Evolutionary conservation across 768 basidiomycete genomes (phyloP), one percentile per base, ranked within the genome.

Genomic region (Collybiopsis confluens): DNA sequence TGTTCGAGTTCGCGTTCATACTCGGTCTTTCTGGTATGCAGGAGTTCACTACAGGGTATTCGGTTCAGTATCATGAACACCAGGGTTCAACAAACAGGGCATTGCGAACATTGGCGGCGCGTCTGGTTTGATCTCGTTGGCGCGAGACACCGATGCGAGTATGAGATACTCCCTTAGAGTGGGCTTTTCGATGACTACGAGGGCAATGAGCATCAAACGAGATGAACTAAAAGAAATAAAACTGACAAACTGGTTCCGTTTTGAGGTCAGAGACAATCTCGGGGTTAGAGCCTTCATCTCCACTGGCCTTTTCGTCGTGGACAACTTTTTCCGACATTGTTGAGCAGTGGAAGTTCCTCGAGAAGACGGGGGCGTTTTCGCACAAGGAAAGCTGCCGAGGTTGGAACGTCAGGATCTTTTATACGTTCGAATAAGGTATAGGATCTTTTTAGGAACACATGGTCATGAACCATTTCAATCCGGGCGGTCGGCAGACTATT

Each of bases 1-100:
- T 62, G 67, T 21, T 62, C 68, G 46, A 52, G 68, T 56, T 71
- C 76, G 40, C 65, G 52, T n/a, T 53, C 26, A 28, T 53, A 28
- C 45, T 53, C 50, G 50, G 47, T 48, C 21, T 48, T 48, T 21
- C 47, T 48, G 5, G 21, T 35, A 36, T 48, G 47, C 11, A 23
- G 20, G 7, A 48, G 21, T 33, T 48, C 47, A 4, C 47, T 48
- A 26, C 45, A 54, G n/a, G n/a, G n/a, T 15, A 11, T 8, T 36
- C 13, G 35, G 47, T 1, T 15, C 0, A 37, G 15, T 37, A 4
- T 35, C 21, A n/a, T 7, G 8, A 37, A n/a, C n/a, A 2, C 2
- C n/a, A 36, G 21, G 24, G 24, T 40, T 15, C 15, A 40, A 16
- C n/a, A n/a, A n/a, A n/a, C n/a, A 13, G 30, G 13, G 13, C n/a